These are phyloP conservation scores for Suillus lakei DNA, from an alignment of 768 basidiomycete species.

Conservation along the genomic window DNA sequence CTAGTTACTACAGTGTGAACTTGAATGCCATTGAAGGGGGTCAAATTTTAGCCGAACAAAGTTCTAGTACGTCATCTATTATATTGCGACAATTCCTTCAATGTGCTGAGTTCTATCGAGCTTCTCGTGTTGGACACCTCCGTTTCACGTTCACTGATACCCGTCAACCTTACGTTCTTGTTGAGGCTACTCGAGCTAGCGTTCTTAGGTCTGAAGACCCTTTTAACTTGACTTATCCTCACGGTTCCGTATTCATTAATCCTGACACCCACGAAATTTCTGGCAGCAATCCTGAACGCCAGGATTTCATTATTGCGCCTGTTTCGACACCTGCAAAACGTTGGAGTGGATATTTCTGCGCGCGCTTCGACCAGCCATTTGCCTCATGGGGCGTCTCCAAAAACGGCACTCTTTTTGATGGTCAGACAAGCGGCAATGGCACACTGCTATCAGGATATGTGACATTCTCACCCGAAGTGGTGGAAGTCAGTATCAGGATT, in stretches of 20 bases:
- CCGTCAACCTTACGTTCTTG: constrained; percentile 57
- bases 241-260: constrained; percentile 54
- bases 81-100: not conserved
- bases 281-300: constrained; percentile 69
- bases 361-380: constrained; percentile 56
- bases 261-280: constrained; percentile 52
- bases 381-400: constrained; percentile 53
- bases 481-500: constrained; percentile 57
- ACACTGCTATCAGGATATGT: constrained; percentile 56
- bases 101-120: constrained; percentile 36
- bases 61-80: constrained; percentile 53
- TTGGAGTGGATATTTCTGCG: constrained; percentile 58
- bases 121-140: constrained; percentile 77
- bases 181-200: constrained; percentile 70
- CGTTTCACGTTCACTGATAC: constrained; percentile 65
- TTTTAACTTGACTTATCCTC: constrained; percentile 54
- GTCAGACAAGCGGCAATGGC: constrained; percentile 42
- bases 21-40: constrained; percentile 58
- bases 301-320: constrained; percentile 73
- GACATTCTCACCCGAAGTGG: constrained; percentile 39
- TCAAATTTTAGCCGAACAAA: constrained; percentile 59
- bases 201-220: constrained; percentile 58
- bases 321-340: constrained; percentile 43
- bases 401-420: constrained; percentile 42
- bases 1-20: constrained; percentile 61